Evolutionary conservation across 495 filamentous ascomycete genomes (phyloP).

Genomic region (Aspergillus ellipticus): DNA sequence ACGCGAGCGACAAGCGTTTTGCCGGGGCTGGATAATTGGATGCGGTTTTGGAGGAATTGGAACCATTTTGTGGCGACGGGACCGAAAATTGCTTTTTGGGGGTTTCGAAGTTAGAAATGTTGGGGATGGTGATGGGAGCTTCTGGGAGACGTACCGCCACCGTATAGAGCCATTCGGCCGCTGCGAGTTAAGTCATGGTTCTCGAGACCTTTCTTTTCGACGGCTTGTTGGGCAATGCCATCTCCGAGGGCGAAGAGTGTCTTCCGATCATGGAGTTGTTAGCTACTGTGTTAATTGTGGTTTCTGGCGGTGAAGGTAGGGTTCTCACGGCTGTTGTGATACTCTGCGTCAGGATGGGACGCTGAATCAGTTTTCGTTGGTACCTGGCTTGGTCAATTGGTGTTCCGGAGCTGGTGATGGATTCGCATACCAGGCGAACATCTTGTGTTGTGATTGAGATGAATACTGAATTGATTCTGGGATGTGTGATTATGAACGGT

Average conservation of each 20-base stretch:
- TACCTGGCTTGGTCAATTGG: conserved; percentile 1
- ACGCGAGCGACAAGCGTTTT: conserved; percentile 53
- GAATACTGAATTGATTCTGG: no score
- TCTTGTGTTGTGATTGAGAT: not conserved
- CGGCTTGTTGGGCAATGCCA: conserved; percentile 7
- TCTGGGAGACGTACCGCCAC: conserved; percentile 1
- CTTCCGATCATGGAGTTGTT: not conserved
- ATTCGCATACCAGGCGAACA: conserved; percentile 7
- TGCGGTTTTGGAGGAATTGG: conserved; percentile 58
- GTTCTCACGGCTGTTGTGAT: conserved; percentile 11
- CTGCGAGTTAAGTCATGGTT: conserved; percentile 8
- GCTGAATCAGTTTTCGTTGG: conserved; percentile 7
- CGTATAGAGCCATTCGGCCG: conserved; percentile 11
- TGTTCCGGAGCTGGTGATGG: not conserved
- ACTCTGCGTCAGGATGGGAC: conserved; percentile 9
- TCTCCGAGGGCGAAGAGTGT: conserved; percentile 10
- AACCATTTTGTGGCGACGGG: conserved; percentile 81
- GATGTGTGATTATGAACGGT: not conserved
- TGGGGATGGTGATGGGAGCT: not conserved
- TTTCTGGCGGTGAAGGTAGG: not conserved
- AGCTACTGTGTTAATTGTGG: not conserved
- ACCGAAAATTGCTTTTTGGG: conserved; percentile 63
- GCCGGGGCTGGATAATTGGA: conserved; percentile 28
- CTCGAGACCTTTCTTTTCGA: conserved; percentile 5
- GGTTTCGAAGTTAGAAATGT: not conserved